phyloP scores from a whole-genome alignment of 768 basidiomycete genomes.

The Russula lepida region DNA sequence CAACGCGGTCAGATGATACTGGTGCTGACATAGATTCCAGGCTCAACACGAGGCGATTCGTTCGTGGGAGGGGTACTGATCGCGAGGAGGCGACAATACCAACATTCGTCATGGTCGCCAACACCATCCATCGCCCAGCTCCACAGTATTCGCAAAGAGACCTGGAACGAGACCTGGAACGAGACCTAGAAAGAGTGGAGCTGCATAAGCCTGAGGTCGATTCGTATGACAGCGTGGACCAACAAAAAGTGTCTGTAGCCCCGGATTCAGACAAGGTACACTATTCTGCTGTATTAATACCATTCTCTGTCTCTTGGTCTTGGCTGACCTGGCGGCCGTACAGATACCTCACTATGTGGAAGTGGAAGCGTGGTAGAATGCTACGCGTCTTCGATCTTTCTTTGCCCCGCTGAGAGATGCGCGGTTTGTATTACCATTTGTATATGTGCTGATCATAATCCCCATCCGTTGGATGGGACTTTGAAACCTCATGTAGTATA shows the following conservation, averaged over 20 bases:
- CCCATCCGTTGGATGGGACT: neutral
- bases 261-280: constrained; percentile 15
- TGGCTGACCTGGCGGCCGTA: neutral
- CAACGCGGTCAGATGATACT: neutral
- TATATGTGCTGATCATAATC: neutral
- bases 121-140: constrained; percentile 4
- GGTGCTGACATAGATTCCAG: neutral
- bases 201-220: neutral
- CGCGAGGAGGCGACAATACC: constrained; percentile 18
- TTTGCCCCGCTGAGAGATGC: neutral
- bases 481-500: constrained; percentile 2
- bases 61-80: constrained; percentile 19
- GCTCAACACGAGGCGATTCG: constrained; percentile 18
- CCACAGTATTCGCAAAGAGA: neutral
- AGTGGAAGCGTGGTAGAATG: constrained; percentile 6
- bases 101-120: constrained; percentile 20
- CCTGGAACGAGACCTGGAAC: neutral
- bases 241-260: constrained; percentile 10
- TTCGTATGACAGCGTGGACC: neutral
- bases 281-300: neutral
- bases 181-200: neutral
- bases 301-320: neutral
- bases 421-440: constrained; percentile 14
- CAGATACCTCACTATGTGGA: constrained; percentile 11
- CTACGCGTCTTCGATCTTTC: neutral